These are phyloP conservation scores for Candida hungchunana DNA, from an alignment of 805 yeast species.

Conservation along the genomic window DNA sequence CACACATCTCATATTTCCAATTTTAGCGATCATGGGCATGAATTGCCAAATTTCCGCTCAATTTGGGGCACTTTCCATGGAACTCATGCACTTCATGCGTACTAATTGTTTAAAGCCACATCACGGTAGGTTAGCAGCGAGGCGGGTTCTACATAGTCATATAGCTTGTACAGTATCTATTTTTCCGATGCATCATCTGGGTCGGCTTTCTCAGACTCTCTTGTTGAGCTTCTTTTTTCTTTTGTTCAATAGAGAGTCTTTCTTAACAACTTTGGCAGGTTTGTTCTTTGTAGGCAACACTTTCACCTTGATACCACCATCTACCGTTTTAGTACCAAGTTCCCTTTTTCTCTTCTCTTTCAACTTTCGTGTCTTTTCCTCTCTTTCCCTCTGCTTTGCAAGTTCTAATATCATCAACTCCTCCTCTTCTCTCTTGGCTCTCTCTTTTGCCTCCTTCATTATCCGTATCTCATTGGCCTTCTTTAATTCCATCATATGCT, in stretches of 20 bases:
- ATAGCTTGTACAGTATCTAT: too few relatives aligned
- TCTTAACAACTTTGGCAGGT: constrained; percentile 12
- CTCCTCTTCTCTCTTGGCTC: constrained; percentile 19
- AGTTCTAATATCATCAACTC: constrained; percentile 14
- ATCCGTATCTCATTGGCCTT: constrained; percentile 18
- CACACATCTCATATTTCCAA: too few relatives aligned
- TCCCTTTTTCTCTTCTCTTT: constrained; percentile 11
- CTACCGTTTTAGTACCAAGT: constrained; percentile 18
- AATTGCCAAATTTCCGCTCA: too few relatives aligned
- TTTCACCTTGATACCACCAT: constrained; percentile 23
- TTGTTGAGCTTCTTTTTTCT: constrained; percentile 26
- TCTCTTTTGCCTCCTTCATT: constrained; percentile 11
- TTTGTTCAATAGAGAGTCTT: constrained; percentile 21
- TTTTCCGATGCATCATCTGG: too few relatives aligned
- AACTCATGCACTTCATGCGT: too few relatives aligned
- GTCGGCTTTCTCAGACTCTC: constrained; percentile 6
- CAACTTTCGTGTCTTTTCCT: constrained; percentile 15
- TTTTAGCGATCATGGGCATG: too few relatives aligned
- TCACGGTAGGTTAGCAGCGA: too few relatives aligned
- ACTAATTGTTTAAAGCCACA: too few relatives aligned
- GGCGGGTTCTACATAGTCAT: too few relatives aligned
- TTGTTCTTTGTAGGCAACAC: constrained; percentile 15
- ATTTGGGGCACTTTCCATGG: too few relatives aligned
- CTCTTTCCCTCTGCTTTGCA: constrained; percentile 15
- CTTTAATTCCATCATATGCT: constrained; percentile 18